Conservation (phyloP, 306 rosid genomes). For the Cyclanthera cordifolia region DNA sequence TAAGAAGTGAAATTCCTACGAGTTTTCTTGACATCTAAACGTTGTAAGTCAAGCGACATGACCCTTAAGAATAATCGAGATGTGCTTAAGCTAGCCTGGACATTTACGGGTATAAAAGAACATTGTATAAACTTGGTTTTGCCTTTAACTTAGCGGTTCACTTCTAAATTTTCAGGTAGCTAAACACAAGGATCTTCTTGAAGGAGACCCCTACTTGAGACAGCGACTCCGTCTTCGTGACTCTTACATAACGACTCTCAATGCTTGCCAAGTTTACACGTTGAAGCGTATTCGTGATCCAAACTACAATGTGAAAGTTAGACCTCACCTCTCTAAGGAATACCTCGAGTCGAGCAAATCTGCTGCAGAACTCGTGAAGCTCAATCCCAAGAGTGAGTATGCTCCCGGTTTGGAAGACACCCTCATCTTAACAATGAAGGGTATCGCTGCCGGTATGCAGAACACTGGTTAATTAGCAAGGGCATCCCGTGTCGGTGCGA, state of each 20-base stretch:
- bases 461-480: conserved; percentile 73
- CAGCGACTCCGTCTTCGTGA: conserved; percentile 92
- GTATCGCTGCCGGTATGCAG: conserved; percentile 99
- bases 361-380: conserved; percentile 94
- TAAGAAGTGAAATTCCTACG: too few relatives aligned
- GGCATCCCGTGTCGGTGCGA: not conserved
- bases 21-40: too few relatives aligned
- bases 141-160: not conserved
- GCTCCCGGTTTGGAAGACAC: conserved; percentile 98
- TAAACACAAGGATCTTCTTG: conserved; percentile 77
- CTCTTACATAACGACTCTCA: conserved; percentile 85
- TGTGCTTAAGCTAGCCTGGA: too few relatives aligned
- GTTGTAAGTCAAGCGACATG: too few relatives aligned
- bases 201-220: conserved; percentile 91
- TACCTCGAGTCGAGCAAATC: conserved; percentile 75
- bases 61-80: too few relatives aligned
- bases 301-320: conserved; percentile 50
- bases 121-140: not conserved
- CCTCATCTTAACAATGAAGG: conserved; percentile 98
- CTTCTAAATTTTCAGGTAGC: conserved; percentile 46
- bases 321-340: conserved; percentile 78
- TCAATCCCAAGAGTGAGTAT: conserved; percentile 84
- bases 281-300: conserved; percentile 85
- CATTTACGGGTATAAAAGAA: too few relatives aligned
- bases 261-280: conserved; percentile 90